Evolutionary conservation across 2,329 filamentous ascomycete species (phyloP), one percentile per base, ranked within the genome.

Genomic region (Talaromyces rugulosus): DNA sequence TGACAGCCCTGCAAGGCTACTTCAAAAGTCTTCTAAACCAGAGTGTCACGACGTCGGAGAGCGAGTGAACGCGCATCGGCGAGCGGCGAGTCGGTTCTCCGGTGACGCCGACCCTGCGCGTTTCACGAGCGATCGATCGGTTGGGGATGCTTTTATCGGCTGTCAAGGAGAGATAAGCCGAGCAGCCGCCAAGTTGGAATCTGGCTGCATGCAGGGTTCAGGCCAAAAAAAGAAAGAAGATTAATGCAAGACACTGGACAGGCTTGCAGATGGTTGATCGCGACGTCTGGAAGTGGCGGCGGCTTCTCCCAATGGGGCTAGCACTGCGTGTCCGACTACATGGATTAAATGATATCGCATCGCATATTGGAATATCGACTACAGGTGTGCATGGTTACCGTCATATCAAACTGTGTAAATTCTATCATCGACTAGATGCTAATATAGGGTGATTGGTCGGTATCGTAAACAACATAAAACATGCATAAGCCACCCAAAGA

Each of bases 11-110:
- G n/a, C 36, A n/a, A n/a, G 36, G 36, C 36, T n/a, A 2, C 16
- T 40, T n/a, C n/a, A n/a, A 40, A 36, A 40, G 14, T n/a, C 36
- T 14, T 40, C 36, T n/a, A 14, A 36, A 36, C 34, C 12, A 16
- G 5, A 34, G 34, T 36, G 34, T 23, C 2, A 47, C 44, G 23
- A 27, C 42, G 42, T 47, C 42, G 42, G 42, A 12, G 9, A 18
- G 9, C 18, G 18, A 33, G n/a, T 23, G 33, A 42, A 12, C 44
- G 31, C n/a, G 31, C 51, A 40, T 56, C 59, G 59, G 53, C 16
- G 59, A 23, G 47, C 59, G 59, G 59, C 52, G 53, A 28, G 18
- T 61, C 59, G 59, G 59, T 42, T 23, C 31, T 27, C 40, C 53
- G 53, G 33, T 57, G 40, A 23, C 53, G 36, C 58, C 58, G 58